These are phyloP conservation scores for Chiua virens DNA, from an alignment of 768 basidiomycete species.

Conservation along the genomic window DNA sequence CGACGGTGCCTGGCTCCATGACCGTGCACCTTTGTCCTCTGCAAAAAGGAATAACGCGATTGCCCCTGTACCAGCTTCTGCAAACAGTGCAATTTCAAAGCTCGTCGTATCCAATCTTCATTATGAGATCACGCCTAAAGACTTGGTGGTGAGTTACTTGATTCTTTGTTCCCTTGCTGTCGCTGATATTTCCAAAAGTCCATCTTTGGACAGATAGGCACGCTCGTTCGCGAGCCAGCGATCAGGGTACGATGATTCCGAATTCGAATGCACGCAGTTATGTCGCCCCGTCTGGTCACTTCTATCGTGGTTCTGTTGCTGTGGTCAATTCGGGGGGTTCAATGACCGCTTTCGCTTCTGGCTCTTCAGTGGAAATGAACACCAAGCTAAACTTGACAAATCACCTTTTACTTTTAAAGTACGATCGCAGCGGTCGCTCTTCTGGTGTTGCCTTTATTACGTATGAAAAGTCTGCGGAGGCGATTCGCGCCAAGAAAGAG, in stretches of 20 bases:
- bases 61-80: slow-evolving; percentile 18
- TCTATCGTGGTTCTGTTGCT: slow-evolving; percentile 31
- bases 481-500: slow-evolving; percentile 79
- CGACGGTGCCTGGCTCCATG: slow-evolving; percentile 75
- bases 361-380: slow-evolving; percentile 35
- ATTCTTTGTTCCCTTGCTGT: not conserved
- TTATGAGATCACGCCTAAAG: slow-evolving; percentile 88
- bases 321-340: slow-evolving; percentile 31
- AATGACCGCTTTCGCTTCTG: slow-evolving; percentile 45
- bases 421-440: slow-evolving; percentile 94
- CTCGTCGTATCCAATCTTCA: slow-evolving; percentile 86
- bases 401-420: slow-evolving; percentile 60
- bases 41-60: slow-evolving; percentile 26
- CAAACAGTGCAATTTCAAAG: slow-evolving; percentile 45
- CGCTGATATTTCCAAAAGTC: slow-evolving; percentile 43
- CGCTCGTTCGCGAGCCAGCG: slow-evolving; percentile 87
- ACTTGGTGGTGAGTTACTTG: slow-evolving; percentile 69
- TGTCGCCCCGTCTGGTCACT: slow-evolving; percentile 35
- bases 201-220: slow-evolving; percentile 92
- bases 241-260: slow-evolving; percentile 86
- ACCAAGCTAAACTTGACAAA: slow-evolving; percentile 61
- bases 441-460: slow-evolving; percentile 77
- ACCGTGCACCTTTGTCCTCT: slow-evolving; percentile 57
- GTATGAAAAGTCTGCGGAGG: slow-evolving; percentile 78
- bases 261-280: slow-evolving; percentile 38